Evolutionary conservation across 345 rosid species (phyloP), one percentile per base, ranked within the genome.

Genomic region (Boechera stricta): DNA sequence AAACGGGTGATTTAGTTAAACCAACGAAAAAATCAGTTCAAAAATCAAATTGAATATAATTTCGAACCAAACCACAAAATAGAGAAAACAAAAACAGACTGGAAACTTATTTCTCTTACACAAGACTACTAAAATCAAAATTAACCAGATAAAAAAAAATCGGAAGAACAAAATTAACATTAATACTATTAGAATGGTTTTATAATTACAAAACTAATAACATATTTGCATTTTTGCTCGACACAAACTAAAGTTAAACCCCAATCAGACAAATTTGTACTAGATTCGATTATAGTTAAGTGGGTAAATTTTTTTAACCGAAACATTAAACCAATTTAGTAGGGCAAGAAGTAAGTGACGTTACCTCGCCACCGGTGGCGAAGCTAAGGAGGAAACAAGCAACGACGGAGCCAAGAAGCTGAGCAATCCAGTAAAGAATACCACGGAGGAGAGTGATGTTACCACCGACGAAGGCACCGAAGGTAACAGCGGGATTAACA

Each of bases 401-500:
- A 16, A 79, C 90, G 61, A 85, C 81, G 69, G 98, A 90, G 8
- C 98, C 98, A 45, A 88, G 89, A 54, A 92, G 97, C 81, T 92
- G 98, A 61, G 89, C 97, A 61, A 92, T 80, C 97, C 97, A 91
- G 74, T 93, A 93, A 21, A 91, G 86, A 64, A 93, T 69, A 35
- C 95, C 97, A 47, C 96, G 98, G 54, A 93, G 85, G 38, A 93
- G 92, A 64, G 92, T 76, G 86, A 93, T 89, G 89, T 91, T 88
- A 2, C 98, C 98, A 13, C 98, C 97, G 8, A 93, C 32, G 28
- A 93, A 88, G 44, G 90, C 93, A 5, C 98, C 98, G 70, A 92
- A 92, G 45, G 98, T 92, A 45, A 92, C 94, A 33, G 98, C 98
- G 0, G 96, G 98, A 77, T 93, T 93, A 73, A 93, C 98, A 52